These are phyloP conservation scores for Mycogone perniciosa DNA, from an alignment of 2,329 filamentous ascomycete species.

Conservation along the genomic window DNA sequence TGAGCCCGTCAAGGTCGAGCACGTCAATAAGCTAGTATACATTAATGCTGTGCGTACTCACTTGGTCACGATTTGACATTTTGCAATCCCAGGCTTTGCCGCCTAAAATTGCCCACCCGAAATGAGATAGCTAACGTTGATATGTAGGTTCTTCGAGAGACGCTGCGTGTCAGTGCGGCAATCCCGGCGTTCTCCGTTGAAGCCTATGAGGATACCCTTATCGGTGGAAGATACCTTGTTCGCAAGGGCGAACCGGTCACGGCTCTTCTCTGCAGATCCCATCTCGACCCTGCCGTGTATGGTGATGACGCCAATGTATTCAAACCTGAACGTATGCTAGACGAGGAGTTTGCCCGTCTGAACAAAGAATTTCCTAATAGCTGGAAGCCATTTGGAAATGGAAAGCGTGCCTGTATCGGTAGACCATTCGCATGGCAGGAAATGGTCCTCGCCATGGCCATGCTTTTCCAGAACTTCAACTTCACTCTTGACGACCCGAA, in stretches of 20 bases:
- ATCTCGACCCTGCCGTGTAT: constrained; percentile 57
- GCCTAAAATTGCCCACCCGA: background rate
- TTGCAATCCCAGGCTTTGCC: background rate
- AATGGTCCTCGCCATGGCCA: constrained; percentile 52
- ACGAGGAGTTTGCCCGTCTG: constrained; percentile 57
- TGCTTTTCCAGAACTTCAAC: constrained; percentile 66
- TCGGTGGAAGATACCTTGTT: constrained; percentile 57
- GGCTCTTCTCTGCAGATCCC: constrained; percentile 46
- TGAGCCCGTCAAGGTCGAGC: constrained; percentile 51
- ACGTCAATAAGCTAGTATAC: constrained; percentile 59
- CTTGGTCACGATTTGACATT: background rate
- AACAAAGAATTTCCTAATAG: constrained; percentile 55
- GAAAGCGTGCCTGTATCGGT: constrained; percentile 64
- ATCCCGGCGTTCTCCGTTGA: constrained; percentile 52
- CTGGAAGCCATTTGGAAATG: constrained; percentile 73
- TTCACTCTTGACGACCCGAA: constrained; percentile 55
- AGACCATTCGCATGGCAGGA: constrained; percentile 72
- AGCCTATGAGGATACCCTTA: constrained; percentile 46
- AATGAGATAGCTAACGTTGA: background rate
- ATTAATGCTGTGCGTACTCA: constrained; percentile 45
- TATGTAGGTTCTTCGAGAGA: constrained; percentile 52
- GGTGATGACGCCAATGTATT: constrained; percentile 61
- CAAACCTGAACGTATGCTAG: constrained; percentile 65
- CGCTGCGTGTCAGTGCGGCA: constrained; percentile 55
- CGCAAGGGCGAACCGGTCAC: constrained; percentile 44